Evolutionary conservation across 2,329 filamentous ascomycete genomes (phyloP).

Genomic region (Byssothecium circinans): DNA sequence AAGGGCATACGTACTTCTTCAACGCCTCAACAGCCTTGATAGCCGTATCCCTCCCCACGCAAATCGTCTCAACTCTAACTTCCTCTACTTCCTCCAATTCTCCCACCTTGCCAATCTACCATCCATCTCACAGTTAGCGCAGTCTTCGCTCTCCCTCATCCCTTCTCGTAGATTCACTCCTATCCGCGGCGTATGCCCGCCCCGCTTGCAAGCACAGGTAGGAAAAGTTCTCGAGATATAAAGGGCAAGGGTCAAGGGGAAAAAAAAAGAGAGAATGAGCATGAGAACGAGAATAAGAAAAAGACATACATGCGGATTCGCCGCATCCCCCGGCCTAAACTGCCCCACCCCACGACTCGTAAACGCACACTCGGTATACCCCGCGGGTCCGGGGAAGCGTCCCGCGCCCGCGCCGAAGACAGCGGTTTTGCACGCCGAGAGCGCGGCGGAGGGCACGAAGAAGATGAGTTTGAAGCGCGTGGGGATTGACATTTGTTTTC

Average conservation of each 20-base stretch:
- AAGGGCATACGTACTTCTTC: conserved; percentile 57
- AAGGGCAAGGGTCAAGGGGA: no score
- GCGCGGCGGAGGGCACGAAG: conserved; percentile 44
- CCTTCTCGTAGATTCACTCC: neutral
- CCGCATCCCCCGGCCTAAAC: conserved; percentile 63
- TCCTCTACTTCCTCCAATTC: conserved; percentile 63
- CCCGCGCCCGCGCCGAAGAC: conserved; percentile 52
- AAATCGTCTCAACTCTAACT: conserved; percentile 64
- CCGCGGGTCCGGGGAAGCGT: conserved; percentile 43
- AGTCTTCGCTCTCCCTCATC: neutral
- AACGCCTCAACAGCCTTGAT: conserved; percentile 63
- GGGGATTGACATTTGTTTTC: conserved; percentile 8
- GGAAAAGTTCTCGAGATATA: no score
- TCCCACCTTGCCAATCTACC: conserved; percentile 58
- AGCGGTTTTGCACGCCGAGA: conserved; percentile 46
- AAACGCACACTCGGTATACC: conserved; percentile 50
- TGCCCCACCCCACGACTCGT: conserved; percentile 60
- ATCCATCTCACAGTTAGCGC: neutral
- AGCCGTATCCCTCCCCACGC: conserved; percentile 60
- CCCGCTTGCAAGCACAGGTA: no score
- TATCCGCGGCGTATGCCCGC: no score
- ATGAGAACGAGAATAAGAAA: neutral
- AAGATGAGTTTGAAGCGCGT: conserved; percentile 50
- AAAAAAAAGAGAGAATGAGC: no score
- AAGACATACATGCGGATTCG: conserved; percentile 57